A percentile compares a stretch with the other conserved stretches of the same genome.
Evolutionary conservation across 106 monocot species (phyloP).

Genomic region (Iris macrosiphon): DNA sequence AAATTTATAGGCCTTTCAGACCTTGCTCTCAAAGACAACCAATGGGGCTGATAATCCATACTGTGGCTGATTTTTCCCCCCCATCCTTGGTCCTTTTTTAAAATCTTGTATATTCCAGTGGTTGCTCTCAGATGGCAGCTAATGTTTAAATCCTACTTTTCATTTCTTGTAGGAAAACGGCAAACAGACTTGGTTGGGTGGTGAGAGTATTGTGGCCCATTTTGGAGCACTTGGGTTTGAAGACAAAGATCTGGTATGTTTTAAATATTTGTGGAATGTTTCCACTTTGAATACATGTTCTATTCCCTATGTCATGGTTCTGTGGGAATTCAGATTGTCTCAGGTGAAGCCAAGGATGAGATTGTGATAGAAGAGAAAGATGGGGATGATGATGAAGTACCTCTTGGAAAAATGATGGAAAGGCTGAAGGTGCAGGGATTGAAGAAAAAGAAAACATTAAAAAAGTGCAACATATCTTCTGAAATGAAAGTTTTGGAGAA

Average conservation of each 20-base stretch:
- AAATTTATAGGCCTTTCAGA: no score
- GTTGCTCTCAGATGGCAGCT: background rate
- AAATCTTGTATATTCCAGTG: background rate
- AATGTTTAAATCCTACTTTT: slow-evolving; percentile 1
- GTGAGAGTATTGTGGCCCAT: slow-evolving; percentile 52
- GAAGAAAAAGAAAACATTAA: slow-evolving; percentile 60
- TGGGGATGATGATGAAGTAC: slow-evolving; percentile 60
- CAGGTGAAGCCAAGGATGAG: slow-evolving; percentile 31
- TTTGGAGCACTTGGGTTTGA: slow-evolving; percentile 66
- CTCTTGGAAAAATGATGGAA: slow-evolving; percentile 80
- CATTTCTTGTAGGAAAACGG: slow-evolving; percentile 25
- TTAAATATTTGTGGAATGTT: no score
- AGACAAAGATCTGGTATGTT: slow-evolving; percentile 38
- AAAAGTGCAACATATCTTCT: slow-evolving; percentile 20
- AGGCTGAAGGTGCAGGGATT: slow-evolving; percentile 56
- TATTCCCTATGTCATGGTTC: slow-evolving; percentile 1
- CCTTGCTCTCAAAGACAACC: no score
- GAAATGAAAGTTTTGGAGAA: slow-evolving; percentile 30
- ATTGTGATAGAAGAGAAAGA: slow-evolving; percentile 38
- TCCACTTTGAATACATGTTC: no score
- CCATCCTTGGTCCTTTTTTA: no score
- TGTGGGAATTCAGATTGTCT: slow-evolving; percentile 22
- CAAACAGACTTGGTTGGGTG: slow-evolving; percentile 29
- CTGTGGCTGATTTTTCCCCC: no score
- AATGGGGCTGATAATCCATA: no score